Base-by-base conservation (phyloP, 2,329 filamentous ascomycete genomes). In the Nothophoma quercina region DNA sequence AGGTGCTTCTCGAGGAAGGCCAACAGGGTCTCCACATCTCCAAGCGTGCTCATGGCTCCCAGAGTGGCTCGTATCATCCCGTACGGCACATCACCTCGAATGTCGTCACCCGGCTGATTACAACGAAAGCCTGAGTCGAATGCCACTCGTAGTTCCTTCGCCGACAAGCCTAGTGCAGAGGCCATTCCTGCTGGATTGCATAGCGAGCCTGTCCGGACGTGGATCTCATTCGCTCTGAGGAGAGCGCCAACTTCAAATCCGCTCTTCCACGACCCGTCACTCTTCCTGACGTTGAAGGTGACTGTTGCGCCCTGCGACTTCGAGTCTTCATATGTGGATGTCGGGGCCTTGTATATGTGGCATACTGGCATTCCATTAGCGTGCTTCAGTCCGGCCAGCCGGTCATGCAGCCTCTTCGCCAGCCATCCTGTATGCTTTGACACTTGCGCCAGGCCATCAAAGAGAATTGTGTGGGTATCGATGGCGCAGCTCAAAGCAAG, bases 61-160 rank as follows among this genome's bases (percentile, higher is more conserved):
- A 88, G 73, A 52, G 83, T 86, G 5, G 81, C 82, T 16, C 86
- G 77, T 6, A 87, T 83, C 34, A 88, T 83, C 0, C 85, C 85
- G 21, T 84, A 85, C 1, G 84, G 79, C 36, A 59, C 36, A 0
- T 81, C 79, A 5, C 81, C 79, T 9, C 85, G 79, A 21, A 86
- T 64, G 56, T 83, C 80, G 18, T 79, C 75, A 1, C 81, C 81
- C 4, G 43, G 22, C 21, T 81, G 77, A 1, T 80, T 77, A 60
- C 85, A 88, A 25, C 83, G 78, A 67, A 87, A 82, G 0, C 85
- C 85, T 4, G 79, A 78, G 1, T 80, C 81, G 50, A 81, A 82
- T 13, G 84, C 81, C 4, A 77, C 75, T 54, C 81, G 77, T 62
- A 86, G 78, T 63, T 86, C 83, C 70, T 78, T 78, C 0, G 80